phyloP scores from a whole-genome alignment of 768 basidiomycete species.

The Lactarius sp. region DNA sequence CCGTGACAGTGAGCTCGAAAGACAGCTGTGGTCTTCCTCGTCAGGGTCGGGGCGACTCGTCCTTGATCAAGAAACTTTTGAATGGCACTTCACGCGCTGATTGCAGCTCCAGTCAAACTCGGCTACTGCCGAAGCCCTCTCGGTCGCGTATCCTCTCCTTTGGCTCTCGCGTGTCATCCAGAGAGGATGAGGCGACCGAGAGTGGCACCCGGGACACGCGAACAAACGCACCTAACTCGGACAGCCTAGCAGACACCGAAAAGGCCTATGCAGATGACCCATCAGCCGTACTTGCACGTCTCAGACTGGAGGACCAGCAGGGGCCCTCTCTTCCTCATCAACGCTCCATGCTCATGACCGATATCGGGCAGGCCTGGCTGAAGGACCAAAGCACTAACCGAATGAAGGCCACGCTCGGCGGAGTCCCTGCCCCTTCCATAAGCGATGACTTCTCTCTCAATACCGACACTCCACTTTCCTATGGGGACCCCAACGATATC shows the following conservation, averaged over 20 bases:
- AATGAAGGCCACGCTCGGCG: not conserved
- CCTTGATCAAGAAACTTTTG: conserved; percentile 32
- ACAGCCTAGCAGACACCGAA: not conserved
- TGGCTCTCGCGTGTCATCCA: conserved; percentile 2
- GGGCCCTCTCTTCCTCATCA: not conserved
- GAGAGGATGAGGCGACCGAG: not conserved
- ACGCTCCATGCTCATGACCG: conserved; percentile 11
- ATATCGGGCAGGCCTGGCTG: conserved; percentile 14
- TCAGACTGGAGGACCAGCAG: conserved; percentile 15
- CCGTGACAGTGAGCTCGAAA: conserved; percentile 69
- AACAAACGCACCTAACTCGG: not conserved
- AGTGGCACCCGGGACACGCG: not conserved
- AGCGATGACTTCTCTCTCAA: conserved; percentile 24
- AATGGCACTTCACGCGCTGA: conserved; percentile 5
- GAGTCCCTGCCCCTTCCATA: conserved; percentile 10
- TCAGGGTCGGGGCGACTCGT: conserved; percentile 23
- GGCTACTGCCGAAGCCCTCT: not conserved
- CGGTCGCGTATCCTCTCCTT: conserved; percentile 19
- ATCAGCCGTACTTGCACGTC: conserved; percentile 21
- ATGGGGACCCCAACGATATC: not conserved
- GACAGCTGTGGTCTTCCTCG: conserved; percentile 38
- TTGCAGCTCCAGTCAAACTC: not conserved
- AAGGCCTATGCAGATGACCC: not conserved
- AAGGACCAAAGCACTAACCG: conserved; percentile 12
- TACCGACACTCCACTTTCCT: conserved; percentile 18